Conservation (phyloP, 2,329 filamentous ascomycete species). For the Aspergillus niger region DNA sequence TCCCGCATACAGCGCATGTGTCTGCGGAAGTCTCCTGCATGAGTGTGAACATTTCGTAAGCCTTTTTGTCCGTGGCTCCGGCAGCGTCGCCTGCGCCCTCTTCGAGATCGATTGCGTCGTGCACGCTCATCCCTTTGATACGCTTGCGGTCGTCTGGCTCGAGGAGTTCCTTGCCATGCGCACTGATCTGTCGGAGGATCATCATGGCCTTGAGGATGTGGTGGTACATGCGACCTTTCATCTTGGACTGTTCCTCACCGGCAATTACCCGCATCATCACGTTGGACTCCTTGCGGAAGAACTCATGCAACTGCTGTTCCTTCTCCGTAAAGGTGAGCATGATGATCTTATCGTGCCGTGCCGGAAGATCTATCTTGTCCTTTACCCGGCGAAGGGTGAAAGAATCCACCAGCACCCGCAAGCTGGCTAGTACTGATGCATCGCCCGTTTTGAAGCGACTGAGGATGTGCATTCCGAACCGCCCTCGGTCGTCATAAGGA, state of each 20-base stretch:
- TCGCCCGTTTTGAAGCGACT: constrained; percentile 85
- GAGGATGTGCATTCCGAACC: constrained; percentile 79
- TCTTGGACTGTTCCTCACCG: constrained; percentile 63
- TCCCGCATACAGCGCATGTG: constrained; percentile 69
- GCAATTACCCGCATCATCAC: constrained; percentile 77
- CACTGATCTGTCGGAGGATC: constrained; percentile 84
- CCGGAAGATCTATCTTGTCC: constrained; percentile 82
- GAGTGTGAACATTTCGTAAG: constrained; percentile 81
- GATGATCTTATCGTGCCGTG: constrained; percentile 71
- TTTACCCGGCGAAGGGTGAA: constrained; percentile 90
- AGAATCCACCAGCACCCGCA: constrained; percentile 89
- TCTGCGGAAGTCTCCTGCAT: constrained; percentile 82
- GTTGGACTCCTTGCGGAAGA: constrained; percentile 79
- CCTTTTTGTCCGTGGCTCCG: constrained; percentile 66
- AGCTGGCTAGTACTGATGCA: constrained; percentile 73
- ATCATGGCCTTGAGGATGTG: constrained; percentile 91
- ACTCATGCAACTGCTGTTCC: constrained; percentile 77
- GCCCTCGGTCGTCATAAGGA: constrained; percentile 77
- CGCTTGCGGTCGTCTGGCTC: constrained; percentile 78
- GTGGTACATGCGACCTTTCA: constrained; percentile 86
- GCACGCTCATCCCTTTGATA: constrained; percentile 77
- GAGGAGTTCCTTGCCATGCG: constrained; percentile 89
- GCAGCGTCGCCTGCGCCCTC: constrained; percentile 67
- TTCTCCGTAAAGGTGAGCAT: constrained; percentile 73
- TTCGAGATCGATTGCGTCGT: constrained; percentile 86